Base-by-base conservation (phyloP, 352 stramenopile species). In the Globisporangium paddicum region DNA sequence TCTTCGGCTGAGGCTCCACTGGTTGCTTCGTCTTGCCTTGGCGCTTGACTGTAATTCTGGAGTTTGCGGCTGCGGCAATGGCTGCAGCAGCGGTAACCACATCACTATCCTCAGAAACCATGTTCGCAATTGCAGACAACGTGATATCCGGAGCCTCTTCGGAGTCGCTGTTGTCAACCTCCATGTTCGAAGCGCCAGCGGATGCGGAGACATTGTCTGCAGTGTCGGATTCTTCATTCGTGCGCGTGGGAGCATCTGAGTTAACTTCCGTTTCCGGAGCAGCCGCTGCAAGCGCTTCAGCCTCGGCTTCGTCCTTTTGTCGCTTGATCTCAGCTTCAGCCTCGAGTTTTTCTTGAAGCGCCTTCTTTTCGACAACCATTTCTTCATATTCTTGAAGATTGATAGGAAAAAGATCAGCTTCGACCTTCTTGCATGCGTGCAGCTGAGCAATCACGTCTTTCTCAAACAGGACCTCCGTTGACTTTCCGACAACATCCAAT, bases 121-220 rank as follows among this genome's bases (percentile, higher is more conserved):
- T 95, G 57, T 93, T 87, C n/a, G 85, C 85, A 53, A 93, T 92
- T 16, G 82, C 81, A 6, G 81, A 90, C 11, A 93, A 65, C 18
- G 82, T 90, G 47, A 95, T 86, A 62, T 89, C 82, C 0, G 82
- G 68, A 40, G 80, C 72, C 13, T 92, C 84, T 47, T 93, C 84
- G 7, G 73, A 80, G 41, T 93, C 84, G 56, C 84, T 93, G 52
- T 83, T 87, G 52, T 93, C 84, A 14, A 93, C 71, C 40, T 93
- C 84, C 84, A 93, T 93, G 54, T 79, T 91, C 3, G 77, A 84
- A 9, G 66, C 57, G 50, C 30, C 55, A 49, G 23, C 38, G 28
- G 25, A 53, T 44, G 48, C 64, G 71, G 58, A 59, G 64, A 37
- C 63, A 58, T 62, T 62, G 47, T 51, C 68, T 4, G 30, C 46